Conservation (phyloP, 202 grass and related monocot genomes). For the Panicum virgatum region DNA sequence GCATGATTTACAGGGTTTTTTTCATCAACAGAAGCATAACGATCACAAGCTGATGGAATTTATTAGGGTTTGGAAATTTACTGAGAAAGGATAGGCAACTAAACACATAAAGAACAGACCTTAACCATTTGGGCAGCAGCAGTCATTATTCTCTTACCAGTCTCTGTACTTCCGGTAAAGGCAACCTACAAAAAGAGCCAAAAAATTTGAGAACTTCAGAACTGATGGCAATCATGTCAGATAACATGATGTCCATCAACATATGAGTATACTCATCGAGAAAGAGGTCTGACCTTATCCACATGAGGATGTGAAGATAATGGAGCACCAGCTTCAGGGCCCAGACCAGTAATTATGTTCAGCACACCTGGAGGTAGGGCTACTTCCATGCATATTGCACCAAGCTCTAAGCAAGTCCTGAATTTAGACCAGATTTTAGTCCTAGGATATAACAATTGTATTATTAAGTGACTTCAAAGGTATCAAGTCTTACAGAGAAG, state of each 20-base stretch:
- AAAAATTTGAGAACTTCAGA: slow-evolving; percentile 16
- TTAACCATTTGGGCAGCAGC: slow-evolving; percentile 77
- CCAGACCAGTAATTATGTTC: slow-evolving; percentile 80
- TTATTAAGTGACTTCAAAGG: not conserved
- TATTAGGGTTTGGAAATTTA: not conserved
- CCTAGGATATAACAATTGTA: slow-evolving; percentile 1
- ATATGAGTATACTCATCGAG: slow-evolving; percentile 30
- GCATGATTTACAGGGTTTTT: not conserved
- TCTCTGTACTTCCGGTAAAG: slow-evolving; percentile 78
- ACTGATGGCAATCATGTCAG: not conserved
- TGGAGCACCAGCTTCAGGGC: slow-evolving; percentile 77
- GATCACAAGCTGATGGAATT: slow-evolving; percentile 13
- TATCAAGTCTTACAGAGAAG: slow-evolving; percentile 64
- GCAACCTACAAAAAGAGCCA: slow-evolving; percentile 55
- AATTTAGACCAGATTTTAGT: slow-evolving; percentile 27
- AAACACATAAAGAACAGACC: slow-evolving; percentile 49
- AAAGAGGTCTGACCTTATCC: slow-evolving; percentile 60
- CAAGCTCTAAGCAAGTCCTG: slow-evolving; percentile 82
- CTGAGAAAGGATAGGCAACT: not conserved
- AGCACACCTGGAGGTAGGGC: slow-evolving; percentile 75
- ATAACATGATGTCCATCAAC: not conserved
- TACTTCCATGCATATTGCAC: slow-evolving; percentile 65
- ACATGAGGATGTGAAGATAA: slow-evolving; percentile 70
- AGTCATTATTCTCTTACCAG: slow-evolving; percentile 72
- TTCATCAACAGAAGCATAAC: not conserved